Base-by-base conservation (phyloP, 305 asterid species). In the Fraxinus sp. region DNA sequence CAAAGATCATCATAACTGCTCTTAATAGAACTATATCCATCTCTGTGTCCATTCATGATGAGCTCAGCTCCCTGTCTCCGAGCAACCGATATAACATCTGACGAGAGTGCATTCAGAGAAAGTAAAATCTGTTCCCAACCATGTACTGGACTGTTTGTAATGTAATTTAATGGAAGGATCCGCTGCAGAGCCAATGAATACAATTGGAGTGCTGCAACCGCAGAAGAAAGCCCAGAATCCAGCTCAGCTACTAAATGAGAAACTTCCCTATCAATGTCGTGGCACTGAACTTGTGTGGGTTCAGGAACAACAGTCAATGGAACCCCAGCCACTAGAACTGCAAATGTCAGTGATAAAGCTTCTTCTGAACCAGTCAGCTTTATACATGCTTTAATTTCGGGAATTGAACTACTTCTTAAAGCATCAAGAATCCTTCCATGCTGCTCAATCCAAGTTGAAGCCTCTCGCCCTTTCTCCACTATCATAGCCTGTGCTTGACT, bases 281-380 rank as follows among this genome's bases (percentile, higher is more conserved):
- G 91, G 90, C 99, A 97, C 85, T 95, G 98, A 80, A 89, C 90
- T 89, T 92, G 98, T 66, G 99, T 95, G 78, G 99, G 99, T 89
- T 97, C 99, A 80, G 99, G 99, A 86, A 97, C 99, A 87, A 95
- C 90, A 36, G 98, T 93, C 81, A 94, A 84, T 79, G 99, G 98
- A 86, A 97, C 97, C 87, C 99, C 97, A 81, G 98, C 96, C 68
- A 79, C 92, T 82, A 90, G 81, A 83, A 95, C 98, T 52, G 99
- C 98, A 78, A 97, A 89, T 62, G 92, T 85, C 80, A 97, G 95
- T 80, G 98, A 95, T 75, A 95, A 75, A 86, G 94, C 90, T 90
- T 95, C 97, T 85, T 89, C 92, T 49, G 91, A 85, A 90, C 91
- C 96, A 84, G 89, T 88, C 83, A 92, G 89, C 83, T 86, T 88